Percentiles rank a stretch among this genome's conserved stretches.
These are phyloP conservation scores for Paxillus ammoniavirescens DNA, from an alignment of 768 basidiomycete species.

Conservation along the genomic window DNA sequence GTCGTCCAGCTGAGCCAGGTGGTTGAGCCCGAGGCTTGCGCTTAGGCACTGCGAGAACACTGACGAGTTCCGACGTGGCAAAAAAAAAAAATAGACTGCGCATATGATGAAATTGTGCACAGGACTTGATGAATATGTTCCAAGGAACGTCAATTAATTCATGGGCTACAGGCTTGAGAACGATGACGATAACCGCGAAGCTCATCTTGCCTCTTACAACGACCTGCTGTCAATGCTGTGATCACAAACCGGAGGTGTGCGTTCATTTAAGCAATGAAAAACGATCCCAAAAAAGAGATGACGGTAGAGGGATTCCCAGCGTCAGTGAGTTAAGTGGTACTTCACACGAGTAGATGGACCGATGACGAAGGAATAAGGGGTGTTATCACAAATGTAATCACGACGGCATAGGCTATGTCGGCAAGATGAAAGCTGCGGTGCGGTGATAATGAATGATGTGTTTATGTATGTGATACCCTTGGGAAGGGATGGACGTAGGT, in stretches of 20 bases:
- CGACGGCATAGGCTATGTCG: background rate
- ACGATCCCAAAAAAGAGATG: background rate
- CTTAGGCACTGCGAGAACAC: slow-evolving; percentile 10
- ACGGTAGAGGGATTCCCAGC: slow-evolving; percentile 12
- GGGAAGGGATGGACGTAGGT: background rate
- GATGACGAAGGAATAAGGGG: background rate
- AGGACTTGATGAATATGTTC: slow-evolving; percentile 9
- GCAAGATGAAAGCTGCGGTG: background rate
- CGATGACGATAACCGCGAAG: slow-evolving; percentile 19
- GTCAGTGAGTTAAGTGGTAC: background rate
- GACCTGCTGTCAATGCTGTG: background rate
- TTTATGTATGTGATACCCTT: background rate
- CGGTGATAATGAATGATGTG: background rate
- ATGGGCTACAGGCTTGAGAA: slow-evolving; percentile 16
- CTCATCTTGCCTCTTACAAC: background rate
- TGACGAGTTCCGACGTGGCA: slow-evolving; percentile 5
- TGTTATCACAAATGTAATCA: background rate
- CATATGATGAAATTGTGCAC: slow-evolving; percentile 13
- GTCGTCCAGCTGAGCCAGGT: background rate
- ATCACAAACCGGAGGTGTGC: slow-evolving; percentile 9
- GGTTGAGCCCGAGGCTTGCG: background rate
- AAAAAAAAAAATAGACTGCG: background rate
- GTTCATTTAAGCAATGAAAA: slow-evolving; percentile 6
- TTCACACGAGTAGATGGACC: slow-evolving; percentile 17
- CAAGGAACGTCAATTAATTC: slow-evolving; percentile 9